Conservation (phyloP, 202 grass and related monocot genomes). For the Bolboschoenoplectus hybrid region DNA sequence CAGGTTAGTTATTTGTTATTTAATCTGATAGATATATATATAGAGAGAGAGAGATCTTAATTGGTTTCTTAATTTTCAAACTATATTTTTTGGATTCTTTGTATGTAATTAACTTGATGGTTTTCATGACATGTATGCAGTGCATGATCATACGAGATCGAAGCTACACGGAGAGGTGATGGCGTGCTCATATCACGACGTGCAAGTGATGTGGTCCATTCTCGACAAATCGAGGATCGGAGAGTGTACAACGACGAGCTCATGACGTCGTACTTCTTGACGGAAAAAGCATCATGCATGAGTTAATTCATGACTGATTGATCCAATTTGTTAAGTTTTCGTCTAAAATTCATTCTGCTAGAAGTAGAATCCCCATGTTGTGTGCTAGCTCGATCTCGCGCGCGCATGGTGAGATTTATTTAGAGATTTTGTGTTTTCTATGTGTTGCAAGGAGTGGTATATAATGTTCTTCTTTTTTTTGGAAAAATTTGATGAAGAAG, state of each 20-base stretch:
- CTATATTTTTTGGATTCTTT: background rate
- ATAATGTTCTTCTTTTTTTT: constrained; percentile 2
- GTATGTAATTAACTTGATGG: background rate
- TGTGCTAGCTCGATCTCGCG: background rate
- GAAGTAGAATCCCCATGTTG: constrained; percentile 39
- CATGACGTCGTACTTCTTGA: constrained; percentile 22
- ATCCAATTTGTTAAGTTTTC: background rate
- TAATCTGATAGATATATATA: background rate
- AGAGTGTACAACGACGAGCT: constrained; percentile 38
- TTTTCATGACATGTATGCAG: constrained; percentile 3
- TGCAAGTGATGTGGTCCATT: constrained; percentile 84
- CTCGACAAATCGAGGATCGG: constrained; percentile 59
- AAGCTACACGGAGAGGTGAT: constrained; percentile 77
- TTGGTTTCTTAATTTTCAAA: background rate
- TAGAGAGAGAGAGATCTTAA: no score
- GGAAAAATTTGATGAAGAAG: background rate
- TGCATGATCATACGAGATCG: constrained; percentile 43
- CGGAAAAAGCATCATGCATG: background rate
- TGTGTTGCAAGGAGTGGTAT: constrained; percentile 6
- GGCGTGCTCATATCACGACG: constrained; percentile 72
- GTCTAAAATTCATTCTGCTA: background rate
- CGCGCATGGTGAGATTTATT: constrained; percentile 36
- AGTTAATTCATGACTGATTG: background rate
- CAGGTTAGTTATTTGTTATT: constrained; percentile 34
- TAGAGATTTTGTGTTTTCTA: constrained; percentile 14